Evolutionary conservation across 352 stramenopile species (phyloP).

Genomic region (Pythium dissimile): DNA sequence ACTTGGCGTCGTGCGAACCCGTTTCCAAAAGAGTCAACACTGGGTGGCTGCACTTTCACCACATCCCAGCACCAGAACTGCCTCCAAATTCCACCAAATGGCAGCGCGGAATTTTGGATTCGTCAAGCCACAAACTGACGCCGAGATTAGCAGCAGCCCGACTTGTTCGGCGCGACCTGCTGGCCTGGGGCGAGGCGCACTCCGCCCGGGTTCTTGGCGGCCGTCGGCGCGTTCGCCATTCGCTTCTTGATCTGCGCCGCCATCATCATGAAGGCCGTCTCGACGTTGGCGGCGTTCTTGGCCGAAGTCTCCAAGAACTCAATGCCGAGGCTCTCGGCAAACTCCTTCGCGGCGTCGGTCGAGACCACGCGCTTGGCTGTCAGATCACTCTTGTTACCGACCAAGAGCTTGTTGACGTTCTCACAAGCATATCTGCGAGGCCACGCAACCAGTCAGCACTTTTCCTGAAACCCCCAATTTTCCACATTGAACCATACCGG

Average conservation of each 20-base stretch:
- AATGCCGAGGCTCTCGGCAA: constrained; percentile 85
- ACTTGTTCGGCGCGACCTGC: constrained; percentile 63
- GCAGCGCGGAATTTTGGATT: constrained; percentile 9
- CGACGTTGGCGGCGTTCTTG: constrained; percentile 88
- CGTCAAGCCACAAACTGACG: constrained; percentile 12
- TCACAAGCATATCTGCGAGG: constrained; percentile 92
- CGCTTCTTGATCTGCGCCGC: constrained; percentile 90
- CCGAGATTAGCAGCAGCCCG: constrained; percentile 79
- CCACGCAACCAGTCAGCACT: not conserved
- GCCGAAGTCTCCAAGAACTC: constrained; percentile 88
- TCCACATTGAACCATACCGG: constrained; percentile 32
- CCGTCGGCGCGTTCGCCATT: constrained; percentile 82
- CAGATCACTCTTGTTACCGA: constrained; percentile 98
- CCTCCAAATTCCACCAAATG: constrained; percentile 11
- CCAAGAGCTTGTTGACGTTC: constrained; percentile 96
- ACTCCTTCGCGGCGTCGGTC: constrained; percentile 91
- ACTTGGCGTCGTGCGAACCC: not conserved
- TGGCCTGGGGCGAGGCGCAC: constrained; percentile 61
- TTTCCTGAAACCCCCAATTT: not conserved
- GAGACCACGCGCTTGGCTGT: constrained; percentile 93
- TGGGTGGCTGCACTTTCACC: not conserved
- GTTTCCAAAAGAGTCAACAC: no score
- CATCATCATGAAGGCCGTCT: constrained; percentile 93
- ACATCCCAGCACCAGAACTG: constrained; percentile 18
- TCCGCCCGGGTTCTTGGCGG: constrained; percentile 47